Base-by-base conservation (phyloP, 768 basidiomycete genomes). In the Dictyophora rubrovolvata region DNA sequence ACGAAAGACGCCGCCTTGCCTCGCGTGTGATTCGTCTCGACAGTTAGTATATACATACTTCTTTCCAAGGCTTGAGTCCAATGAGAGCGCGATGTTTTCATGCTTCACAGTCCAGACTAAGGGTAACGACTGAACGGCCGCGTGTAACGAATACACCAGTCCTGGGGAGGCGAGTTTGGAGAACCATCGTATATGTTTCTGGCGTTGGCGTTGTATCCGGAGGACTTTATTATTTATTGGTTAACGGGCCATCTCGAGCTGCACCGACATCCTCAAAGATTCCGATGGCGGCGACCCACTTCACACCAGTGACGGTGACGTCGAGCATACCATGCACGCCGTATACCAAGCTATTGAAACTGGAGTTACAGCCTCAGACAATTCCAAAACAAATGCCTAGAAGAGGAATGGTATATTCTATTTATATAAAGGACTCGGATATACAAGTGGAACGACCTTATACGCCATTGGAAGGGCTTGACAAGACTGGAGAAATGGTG, bases 371-470 rank as follows among this genome's bases (percentile, higher is more conserved):
- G 11, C 73, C 72, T 0, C 62, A 72, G 35, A 61, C 67, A 11
- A 61, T 67, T 11, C 65, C 69, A 4, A 36, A 64, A 10, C 48
- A 54, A 10, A 34, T 61, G 16, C 55, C 63, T 14, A 16, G 64
- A 9, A 37, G 59, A 0, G 63, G 64, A 17, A 80, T 77, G 28
- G 81, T 90, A 60, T 92, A 83, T 80, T 87, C 87, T 42, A 73
- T 93, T 12, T 92, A 77, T 69, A 75, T 92, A 67, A 93, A 92
- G 67, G 88, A 93, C 67, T 85, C 86, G 62, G 90, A 91, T 64
- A 90, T 93, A 20, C 90, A 92, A 70, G 87, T 92, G 34, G 90
- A 93, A 66, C 72, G 90, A 56, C 84, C 88, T 12, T 93, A 92
- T 66, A 93, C 91, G 5, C 90, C 90, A 4, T 71, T 93, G 52